Percentiles rank a stretch among this genome's conserved stretches.
Evolutionary conservation across 2,329 filamentous ascomycete genomes (phyloP).

Genomic region (Neonectria punicea): DNA sequence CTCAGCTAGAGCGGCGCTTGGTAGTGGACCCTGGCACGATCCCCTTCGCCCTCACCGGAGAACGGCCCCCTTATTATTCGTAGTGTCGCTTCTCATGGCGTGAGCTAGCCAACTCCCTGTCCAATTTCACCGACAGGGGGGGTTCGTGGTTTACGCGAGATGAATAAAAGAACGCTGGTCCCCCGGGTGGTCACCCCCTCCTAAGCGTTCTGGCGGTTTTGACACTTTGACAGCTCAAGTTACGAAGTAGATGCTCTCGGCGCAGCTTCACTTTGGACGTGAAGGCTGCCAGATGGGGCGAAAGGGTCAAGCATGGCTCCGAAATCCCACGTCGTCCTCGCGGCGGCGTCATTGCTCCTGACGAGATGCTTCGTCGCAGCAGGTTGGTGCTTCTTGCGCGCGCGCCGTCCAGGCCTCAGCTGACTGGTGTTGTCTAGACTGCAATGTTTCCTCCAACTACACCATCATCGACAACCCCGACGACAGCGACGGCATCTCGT

Average conservation of each 20-base stretch:
- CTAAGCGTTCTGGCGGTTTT: conserved; percentile 7
- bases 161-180: conserved; percentile 9
- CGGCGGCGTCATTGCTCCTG: conserved; percentile 39
- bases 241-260: conserved; percentile 1
- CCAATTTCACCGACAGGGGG: conserved; percentile 3
- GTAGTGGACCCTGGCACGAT: background rate
- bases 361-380: conserved; percentile 35
- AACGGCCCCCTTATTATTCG: background rate
- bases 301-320: conserved; percentile 38
- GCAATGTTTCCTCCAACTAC: conserved; percentile 42
- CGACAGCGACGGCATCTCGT: conserved; percentile 33
- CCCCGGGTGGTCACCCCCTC: background rate
- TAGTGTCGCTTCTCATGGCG: background rate
- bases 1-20: background rate
- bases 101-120: background rate
- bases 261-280: conserved; percentile 7
- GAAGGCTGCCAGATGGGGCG: conserved; percentile 31
- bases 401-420: background rate
- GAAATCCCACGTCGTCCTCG: conserved; percentile 38
- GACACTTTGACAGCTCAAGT: conserved; percentile 15
- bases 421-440: conserved; percentile 27
- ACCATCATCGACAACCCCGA: conserved; percentile 40
- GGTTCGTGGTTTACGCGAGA: conserved; percentile 1
- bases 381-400: conserved; percentile 27
- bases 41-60: background rate